Evolutionary conservation across 352 stramenopile species (phyloP), one percentile per base, ranked within the genome.

Genomic region (Phytophthora vignae): DNA sequence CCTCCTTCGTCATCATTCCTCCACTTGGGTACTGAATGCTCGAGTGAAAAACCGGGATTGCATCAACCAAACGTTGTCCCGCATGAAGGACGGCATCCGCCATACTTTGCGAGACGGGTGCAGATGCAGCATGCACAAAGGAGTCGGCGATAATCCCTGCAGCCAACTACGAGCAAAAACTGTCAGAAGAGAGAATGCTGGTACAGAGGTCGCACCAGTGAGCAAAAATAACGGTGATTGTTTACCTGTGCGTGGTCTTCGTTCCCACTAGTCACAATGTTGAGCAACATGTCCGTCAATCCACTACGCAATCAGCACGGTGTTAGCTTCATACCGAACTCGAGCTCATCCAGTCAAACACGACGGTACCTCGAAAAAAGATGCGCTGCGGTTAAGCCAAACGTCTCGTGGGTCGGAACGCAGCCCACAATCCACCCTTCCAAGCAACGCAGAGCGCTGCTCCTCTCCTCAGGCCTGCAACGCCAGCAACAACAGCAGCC

Each of bases 401-500:
- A 92, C 3, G 60, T 48, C 17, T 83, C 76, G 3, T 83, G 69
- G 0, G 68, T 67, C 0, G 83, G 67, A 40, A 94, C 64, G 55
- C 81, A 90, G 11, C 87, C 87, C 17, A 89, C 59, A 54, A 88
- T 71, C 87, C 87, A 94, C 19, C 69, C 81, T 65, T 92, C 85
- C 9, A 94, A 65, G 38, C 87, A 94, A 21, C 77, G 81, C 22
- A 94, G 65, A 10, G 84, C 85, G 55, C 56, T 78, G 27, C 61
- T 73, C 8, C 67, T 73, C 14, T 77, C 69, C 25, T 84, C 56
- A 19, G 82, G 76, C 29, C 84, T 91, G 55, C 27, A 55, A 29
- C 58, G 50, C 25, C 6, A 27, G 15, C 52, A 27, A 59, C 31
- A 58, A 58, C 25, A 64, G 50, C n/a, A 12, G 3, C 62, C 38